Evolutionary conservation across 805 yeast species (phyloP).

Genomic region (Starmerella sirachaensis): DNA sequence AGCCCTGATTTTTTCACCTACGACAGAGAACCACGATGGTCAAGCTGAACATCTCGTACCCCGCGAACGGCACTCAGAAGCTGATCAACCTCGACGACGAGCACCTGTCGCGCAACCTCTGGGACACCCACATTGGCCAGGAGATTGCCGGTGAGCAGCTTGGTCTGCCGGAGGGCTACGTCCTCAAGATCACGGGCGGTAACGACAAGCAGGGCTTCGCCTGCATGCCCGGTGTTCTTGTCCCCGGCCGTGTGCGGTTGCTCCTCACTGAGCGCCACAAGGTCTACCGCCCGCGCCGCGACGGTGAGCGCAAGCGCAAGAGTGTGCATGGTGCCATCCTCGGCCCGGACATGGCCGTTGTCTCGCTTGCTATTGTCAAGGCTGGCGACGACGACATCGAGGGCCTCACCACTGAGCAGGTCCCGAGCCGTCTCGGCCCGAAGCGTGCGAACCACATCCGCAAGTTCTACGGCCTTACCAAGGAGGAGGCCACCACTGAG

Average conservation of each 20-base stretch:
- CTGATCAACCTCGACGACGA: constrained; percentile 96
- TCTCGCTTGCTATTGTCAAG: constrained; percentile 86
- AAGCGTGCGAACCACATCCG: constrained; percentile 99
- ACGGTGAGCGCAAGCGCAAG: constrained; percentile 99
- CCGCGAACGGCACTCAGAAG: constrained; percentile 99
- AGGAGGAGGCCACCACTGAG: constrained; percentile 47
- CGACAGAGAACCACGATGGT: constrained; percentile 18
- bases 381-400: constrained; percentile 94
- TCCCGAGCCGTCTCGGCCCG: constrained; percentile 99
- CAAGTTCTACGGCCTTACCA: constrained; percentile 96
- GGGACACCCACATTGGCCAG: constrained; percentile 99
- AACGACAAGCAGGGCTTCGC: constrained; percentile 99
- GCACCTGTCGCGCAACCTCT: constrained; percentile 95
- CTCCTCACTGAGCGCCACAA: constrained; percentile 88
- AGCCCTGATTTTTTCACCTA: constrained; percentile 14
- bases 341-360: constrained; percentile 90
- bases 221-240: constrained; percentile 99
- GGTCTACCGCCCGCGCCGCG: constrained; percentile 99
- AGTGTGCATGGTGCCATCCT: constrained; percentile 99
- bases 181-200: constrained; percentile 98
- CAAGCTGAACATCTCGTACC: constrained; percentile 97
- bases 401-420: constrained; percentile 88
- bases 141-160: constrained; percentile 98
- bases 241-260: constrained; percentile 98
- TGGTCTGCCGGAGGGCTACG: constrained; percentile 98